Conservation (phyloP, 495 filamentous ascomycete genomes). For the Podospora didyma region DNA sequence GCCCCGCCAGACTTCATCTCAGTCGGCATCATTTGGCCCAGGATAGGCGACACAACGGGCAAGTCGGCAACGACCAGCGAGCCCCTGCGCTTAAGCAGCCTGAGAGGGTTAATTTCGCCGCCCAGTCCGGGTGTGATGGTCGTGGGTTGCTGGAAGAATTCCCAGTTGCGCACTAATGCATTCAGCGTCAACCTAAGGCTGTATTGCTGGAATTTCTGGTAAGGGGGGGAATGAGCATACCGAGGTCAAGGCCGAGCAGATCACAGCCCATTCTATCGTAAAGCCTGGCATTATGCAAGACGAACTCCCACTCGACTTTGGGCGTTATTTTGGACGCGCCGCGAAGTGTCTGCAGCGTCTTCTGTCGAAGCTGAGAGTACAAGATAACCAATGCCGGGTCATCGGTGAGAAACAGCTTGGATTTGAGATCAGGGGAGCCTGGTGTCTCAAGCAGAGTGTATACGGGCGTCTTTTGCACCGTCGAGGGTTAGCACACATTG, state of each 20-base stretch:
- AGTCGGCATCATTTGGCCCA: conserved; percentile 28
- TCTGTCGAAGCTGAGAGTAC: conserved; percentile 81
- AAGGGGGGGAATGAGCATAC: conserved; percentile 26
- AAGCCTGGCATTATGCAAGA: conserved; percentile 80
- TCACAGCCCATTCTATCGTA: conserved; percentile 97
- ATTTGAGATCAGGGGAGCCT: conserved; percentile 56
- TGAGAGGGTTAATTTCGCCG: conserved; percentile 57
- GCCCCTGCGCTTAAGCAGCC: conserved; percentile 65
- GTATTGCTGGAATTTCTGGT: too few relatives aligned
- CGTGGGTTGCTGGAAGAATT: conserved; percentile 61
- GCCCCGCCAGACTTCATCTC: conserved; percentile 39
- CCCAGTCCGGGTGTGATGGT: conserved; percentile 24
- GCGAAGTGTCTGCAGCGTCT: conserved; percentile 78
- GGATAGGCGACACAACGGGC: conserved; percentile 37
- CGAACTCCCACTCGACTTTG: conserved; percentile 80
- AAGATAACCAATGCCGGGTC: conserved; percentile 85
- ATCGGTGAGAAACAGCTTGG: conserved; percentile 78
- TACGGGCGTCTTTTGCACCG: conserved; percentile 59
- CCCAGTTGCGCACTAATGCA: conserved; percentile 70
- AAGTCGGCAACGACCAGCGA: conserved; percentile 80
- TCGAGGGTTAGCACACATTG: conserved; percentile 16
- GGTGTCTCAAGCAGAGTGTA: conserved; percentile 64
- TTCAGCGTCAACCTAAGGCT: neutral
- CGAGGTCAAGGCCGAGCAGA: conserved; percentile 80
- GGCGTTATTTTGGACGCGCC: conserved; percentile 80